Conservation (phyloP, 2,329 filamentous ascomycete species). For the Aspergillus unguis region DNA sequence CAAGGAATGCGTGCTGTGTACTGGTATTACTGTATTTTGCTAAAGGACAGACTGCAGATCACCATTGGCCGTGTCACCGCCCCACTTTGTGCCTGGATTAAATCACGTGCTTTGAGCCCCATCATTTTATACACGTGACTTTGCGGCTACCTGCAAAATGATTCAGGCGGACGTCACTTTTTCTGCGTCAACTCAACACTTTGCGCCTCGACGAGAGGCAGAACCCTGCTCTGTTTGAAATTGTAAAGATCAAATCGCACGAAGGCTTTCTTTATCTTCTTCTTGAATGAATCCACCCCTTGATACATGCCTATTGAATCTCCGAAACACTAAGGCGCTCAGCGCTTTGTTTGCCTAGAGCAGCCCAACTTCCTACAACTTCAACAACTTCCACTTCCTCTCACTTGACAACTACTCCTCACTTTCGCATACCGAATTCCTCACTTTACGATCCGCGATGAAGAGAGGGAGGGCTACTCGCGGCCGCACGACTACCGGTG, state of each 20-base stretch:
- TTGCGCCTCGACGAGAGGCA: not conserved
- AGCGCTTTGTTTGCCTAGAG: constrained; percentile 22
- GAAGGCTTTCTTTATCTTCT: not conserved
- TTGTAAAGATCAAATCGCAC: not conserved
- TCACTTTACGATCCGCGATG: constrained; percentile 26
- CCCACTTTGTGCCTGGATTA: constrained; percentile 11
- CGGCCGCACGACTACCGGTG: constrained; percentile 25
- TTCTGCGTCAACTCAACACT: constrained; percentile 2
- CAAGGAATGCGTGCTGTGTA: constrained; percentile 13
- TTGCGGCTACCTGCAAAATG: constrained; percentile 14
- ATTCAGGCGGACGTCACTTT: constrained; percentile 33
- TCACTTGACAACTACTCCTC: not conserved
- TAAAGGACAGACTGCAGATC: constrained; percentile 32
- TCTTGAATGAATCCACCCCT: constrained; percentile 3
- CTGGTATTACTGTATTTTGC: constrained; percentile 18
- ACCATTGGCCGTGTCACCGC: constrained; percentile 23
- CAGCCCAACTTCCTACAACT: not conserved
- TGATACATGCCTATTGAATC: constrained; percentile 23
- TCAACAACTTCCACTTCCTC: not conserved
- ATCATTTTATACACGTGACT: constrained; percentile 20
- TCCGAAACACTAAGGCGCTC: constrained; percentile 25
- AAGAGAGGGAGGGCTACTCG: constrained; percentile 30
- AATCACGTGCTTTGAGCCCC: constrained; percentile 18
- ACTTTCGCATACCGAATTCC: not conserved
- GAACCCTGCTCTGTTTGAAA: not conserved